Percentiles rank a stretch among this genome's conserved stretches.
Conservation (phyloP, 2,329 filamentous ascomycete genomes). For the Diaporthe destruens region DNA sequence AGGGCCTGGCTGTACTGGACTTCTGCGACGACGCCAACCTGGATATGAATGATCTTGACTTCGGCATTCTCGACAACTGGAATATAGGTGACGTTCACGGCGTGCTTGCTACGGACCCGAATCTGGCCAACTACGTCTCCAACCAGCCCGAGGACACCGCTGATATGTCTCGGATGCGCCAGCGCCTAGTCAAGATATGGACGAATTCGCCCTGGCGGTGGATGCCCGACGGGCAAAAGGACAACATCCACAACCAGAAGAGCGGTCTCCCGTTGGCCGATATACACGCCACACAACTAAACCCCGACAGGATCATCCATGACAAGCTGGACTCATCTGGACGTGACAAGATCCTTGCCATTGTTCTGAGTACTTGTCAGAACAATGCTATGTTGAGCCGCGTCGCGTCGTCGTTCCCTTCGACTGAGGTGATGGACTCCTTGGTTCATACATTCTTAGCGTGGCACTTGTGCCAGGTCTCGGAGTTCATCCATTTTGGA, state of each 20-base stretch:
- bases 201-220: constrained; percentile 65
- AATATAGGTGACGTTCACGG: constrained; percentile 54
- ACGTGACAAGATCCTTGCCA: constrained; percentile 73
- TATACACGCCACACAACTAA: constrained; percentile 53
- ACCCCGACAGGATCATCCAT: constrained; percentile 53
- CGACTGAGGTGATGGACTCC: constrained; percentile 70
- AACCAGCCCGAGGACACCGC: constrained; percentile 52
- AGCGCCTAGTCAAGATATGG: constrained; percentile 62
- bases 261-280: constrained; percentile 60
- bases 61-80: constrained; percentile 64
- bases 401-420: constrained; percentile 72
- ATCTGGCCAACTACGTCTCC: constrained; percentile 43
- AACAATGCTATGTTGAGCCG: constrained; percentile 61
- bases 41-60: constrained; percentile 66
- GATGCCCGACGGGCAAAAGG: constrained; percentile 57
- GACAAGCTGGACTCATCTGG: constrained; percentile 61
- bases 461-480: constrained; percentile 67
- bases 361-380: constrained; percentile 72
- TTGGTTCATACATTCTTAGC: constrained; percentile 72
- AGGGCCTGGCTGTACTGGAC: constrained; percentile 60
- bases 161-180: constrained; percentile 61
- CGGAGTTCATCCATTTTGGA: constrained; percentile 72
- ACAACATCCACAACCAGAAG: constrained; percentile 60
- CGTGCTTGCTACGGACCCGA: constrained; percentile 39
- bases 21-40: constrained; percentile 64